A percentile compares a stretch with the other conserved stretches of the same genome.
Evolutionary conservation across 192 early-diverging fungal genomes (phyloP).

Genomic region (Obelidium mucronatum): DNA sequence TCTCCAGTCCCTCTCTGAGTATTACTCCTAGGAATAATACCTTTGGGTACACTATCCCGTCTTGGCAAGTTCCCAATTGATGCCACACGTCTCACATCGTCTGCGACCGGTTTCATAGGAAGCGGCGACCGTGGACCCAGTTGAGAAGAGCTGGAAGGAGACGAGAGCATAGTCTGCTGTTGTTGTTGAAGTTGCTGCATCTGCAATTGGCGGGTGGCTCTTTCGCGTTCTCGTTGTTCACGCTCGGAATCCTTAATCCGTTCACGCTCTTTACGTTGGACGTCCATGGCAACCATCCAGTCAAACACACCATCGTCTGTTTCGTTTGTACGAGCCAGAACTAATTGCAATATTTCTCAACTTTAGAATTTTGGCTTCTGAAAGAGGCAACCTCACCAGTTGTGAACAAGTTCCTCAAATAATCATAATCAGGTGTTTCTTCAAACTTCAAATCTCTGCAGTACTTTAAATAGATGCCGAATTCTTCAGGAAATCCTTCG

Average conservation of each 20-base stretch:
- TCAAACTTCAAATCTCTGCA: slow-evolving; percentile 94
- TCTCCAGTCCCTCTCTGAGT: no score
- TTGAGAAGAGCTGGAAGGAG: slow-evolving; percentile 2
- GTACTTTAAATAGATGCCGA: slow-evolving; percentile 87
- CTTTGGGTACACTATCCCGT: background rate
- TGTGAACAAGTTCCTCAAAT: slow-evolving; percentile 84
- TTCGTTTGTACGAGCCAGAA: slow-evolving; percentile 64
- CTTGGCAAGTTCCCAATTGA: background rate
- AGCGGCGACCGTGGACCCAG: background rate
- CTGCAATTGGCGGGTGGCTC: slow-evolving; percentile 16
- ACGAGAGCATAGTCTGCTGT: background rate
- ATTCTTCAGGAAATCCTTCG: slow-evolving; percentile 92
- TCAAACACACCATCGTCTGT: slow-evolving; percentile 93
- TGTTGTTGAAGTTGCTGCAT: slow-evolving; percentile 25
- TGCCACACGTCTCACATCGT: background rate
- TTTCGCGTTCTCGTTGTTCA: slow-evolving; percentile 43
- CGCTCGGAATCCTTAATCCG: slow-evolving; percentile 49
- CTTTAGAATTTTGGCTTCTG: no score
- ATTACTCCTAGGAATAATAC: no score
- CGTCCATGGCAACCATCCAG: slow-evolving; percentile 80
- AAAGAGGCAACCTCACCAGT: slow-evolving; percentile 59
- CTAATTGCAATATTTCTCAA: slow-evolving; percentile 30
- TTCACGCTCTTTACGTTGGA: slow-evolving; percentile 55
- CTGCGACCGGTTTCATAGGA: background rate
- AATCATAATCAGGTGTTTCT: slow-evolving; percentile 97